Evolutionary conservation across 371 early-diverging fungal genomes (phyloP).

Genomic region (Rhizomucor pusillus): DNA sequence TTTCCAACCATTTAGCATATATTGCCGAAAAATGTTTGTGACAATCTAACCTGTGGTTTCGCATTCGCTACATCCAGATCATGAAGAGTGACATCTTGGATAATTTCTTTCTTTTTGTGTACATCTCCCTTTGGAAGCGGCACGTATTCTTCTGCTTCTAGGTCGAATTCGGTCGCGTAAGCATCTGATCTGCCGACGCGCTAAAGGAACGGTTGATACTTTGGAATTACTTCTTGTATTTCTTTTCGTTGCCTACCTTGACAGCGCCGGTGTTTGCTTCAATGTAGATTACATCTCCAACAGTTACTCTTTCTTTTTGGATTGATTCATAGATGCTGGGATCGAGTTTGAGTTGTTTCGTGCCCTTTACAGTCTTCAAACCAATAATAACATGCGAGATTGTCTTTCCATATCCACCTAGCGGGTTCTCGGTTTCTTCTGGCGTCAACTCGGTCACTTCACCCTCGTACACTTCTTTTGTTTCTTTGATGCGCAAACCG

Average conservation of each 20-base stretch:
- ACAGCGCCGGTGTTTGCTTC: constrained; percentile 98
- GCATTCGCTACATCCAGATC: constrained; percentile 99
- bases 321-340: constrained; percentile 96
- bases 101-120: constrained; percentile 96
- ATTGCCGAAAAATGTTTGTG: neutral
- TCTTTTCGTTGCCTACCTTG: constrained; percentile 57
- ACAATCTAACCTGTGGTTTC: constrained; percentile 67
- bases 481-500: constrained; percentile 97
- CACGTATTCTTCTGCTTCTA: constrained; percentile 96
- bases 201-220: constrained; percentile 28
- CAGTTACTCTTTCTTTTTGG: constrained; percentile 94
- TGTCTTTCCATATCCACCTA: constrained; percentile 93
- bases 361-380: constrained; percentile 98
- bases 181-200: constrained; percentile 96
- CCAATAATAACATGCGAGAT: constrained; percentile 95
- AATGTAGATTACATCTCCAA: constrained; percentile 98
- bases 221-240: neutral
- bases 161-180: constrained; percentile 94
- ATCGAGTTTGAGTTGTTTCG: constrained; percentile 96
- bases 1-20: neutral
- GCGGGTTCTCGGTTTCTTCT: constrained; percentile 93
- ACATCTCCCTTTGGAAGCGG: constrained; percentile 99
- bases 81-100: constrained; percentile 97
- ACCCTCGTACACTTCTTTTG: constrained; percentile 99
- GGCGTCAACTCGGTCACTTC: constrained; percentile 98